Evolutionary conservation across 2,329 filamentous ascomycete genomes (phyloP).

Genomic region (Fusarium sp.): DNA sequence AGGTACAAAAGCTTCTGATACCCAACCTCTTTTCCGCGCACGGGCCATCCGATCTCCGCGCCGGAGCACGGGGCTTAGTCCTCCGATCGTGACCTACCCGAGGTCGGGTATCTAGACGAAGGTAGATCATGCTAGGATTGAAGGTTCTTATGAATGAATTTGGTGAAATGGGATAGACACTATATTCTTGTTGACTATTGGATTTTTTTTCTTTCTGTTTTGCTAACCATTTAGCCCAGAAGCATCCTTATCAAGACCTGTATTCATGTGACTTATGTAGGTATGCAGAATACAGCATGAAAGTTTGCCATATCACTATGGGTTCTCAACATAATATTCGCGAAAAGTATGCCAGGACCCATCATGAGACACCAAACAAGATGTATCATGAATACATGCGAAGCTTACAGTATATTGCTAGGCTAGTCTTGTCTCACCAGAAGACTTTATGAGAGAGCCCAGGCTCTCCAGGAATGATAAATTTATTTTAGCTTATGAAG

Average conservation of each 20-base stretch:
- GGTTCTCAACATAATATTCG: background rate
- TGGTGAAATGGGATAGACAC: background rate
- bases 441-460: background rate
- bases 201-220: no score
- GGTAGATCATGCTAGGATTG: background rate
- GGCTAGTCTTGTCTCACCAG: background rate
- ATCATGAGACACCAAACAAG: background rate
- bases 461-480: background rate
- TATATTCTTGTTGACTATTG: background rate
- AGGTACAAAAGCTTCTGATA: constrained; percentile 34
- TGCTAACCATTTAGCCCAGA: background rate
- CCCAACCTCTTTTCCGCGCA: constrained; percentile 37
- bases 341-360: background rate
- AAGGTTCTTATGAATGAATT: background rate
- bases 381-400: background rate
- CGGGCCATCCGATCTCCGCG: constrained; percentile 34
- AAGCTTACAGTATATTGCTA: background rate
- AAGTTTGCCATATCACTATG: background rate
- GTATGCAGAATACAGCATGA: background rate
- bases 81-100: constrained; percentile 22
- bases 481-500: no score
- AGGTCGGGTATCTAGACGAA: constrained; percentile 27
- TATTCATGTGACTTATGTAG: background rate
- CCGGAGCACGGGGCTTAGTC: constrained; percentile 28
- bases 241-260: background rate